Evolutionary conservation across 2,329 filamentous ascomycete species (phyloP).

Genomic region (Cladosporium sp.): DNA sequence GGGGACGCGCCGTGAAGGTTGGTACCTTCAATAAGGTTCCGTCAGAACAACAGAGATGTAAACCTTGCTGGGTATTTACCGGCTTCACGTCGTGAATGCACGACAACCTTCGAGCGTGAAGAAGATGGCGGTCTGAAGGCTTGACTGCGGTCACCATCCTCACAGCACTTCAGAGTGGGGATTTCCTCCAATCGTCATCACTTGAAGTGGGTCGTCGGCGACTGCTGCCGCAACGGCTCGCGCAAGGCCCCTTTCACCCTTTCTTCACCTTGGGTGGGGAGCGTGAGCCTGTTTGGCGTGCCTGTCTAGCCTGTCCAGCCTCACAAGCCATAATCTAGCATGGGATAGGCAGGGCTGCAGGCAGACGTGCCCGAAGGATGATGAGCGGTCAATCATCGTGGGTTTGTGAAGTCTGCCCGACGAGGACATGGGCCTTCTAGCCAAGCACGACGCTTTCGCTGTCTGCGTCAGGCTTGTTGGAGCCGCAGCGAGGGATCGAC

Average conservation of each 20-base stretch:
- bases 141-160: neutral
- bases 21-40: neutral
- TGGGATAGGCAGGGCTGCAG: slow-evolving; percentile 6
- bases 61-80: slow-evolving; percentile 11
- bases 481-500: slow-evolving; percentile 2
- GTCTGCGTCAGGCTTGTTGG: neutral
- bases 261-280: slow-evolving; percentile 4
- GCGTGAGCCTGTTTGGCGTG: neutral
- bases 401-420: slow-evolving; percentile 11
- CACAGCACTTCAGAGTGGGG: slow-evolving; percentile 5
- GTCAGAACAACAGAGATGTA: neutral
- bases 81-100: slow-evolving; percentile 5
- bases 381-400: slow-evolving; percentile 12
- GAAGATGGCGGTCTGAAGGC: slow-evolving; percentile 7
- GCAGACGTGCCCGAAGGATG: neutral
- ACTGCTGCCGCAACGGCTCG: slow-evolving; percentile 11
- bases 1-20: slow-evolving; percentile 13
- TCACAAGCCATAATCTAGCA: slow-evolving; percentile 7
- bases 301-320: slow-evolving; percentile 1
- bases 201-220: slow-evolving; percentile 3
- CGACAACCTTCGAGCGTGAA: neutral
- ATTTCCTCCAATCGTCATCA: slow-evolving; percentile 5
- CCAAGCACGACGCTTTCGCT: slow-evolving; percentile 6
- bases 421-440: slow-evolving; percentile 1
- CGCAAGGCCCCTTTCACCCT: slow-evolving; percentile 6